Base-by-base conservation (phyloP, 176 grass and related monocot genomes). In the Hordeum vulgare region DNA sequence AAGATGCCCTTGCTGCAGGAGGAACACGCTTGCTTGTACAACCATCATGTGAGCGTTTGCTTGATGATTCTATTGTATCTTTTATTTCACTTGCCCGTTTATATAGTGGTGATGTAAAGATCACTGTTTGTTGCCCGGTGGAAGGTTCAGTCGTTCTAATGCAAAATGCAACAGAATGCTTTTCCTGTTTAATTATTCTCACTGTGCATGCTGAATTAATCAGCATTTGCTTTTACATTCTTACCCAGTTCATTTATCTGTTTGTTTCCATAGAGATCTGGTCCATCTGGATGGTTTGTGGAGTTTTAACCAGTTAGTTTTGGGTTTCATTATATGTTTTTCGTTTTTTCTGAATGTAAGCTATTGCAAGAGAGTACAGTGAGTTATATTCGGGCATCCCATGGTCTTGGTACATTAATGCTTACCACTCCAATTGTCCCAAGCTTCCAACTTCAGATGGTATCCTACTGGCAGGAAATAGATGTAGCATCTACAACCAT, bases 11-110 rank as follows among this genome's bases (percentile, higher is more conserved):
- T 60, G 34, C 75, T 85, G 44, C 92, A 47, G 92, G 89, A 26
- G 92, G 92, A 24, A 94, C 92, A 8, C 89, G 92, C 62, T 87
- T 94, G 51, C 29, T 91, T 61, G 65, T 81, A 66, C 92, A 94
- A 70, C 92, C 92, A 86, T 94, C 92, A 73, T 93, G 91, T 93
- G 75, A 85, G 82, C 24, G 31, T 62, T 81, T 56, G 31, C 67
- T 66, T 76, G 61, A 76, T 76, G 59, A 66, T 84, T 64, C 26
- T 75, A n/a, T 84, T 75, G 44, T 39, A 76, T 47, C 40, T 26
- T 76, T 76, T 26, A 24, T 75, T 64, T 83, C 63, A 66, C 33
- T 28, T 40, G 61, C 60, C 42, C 28, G 28, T 66, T 83, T 36
- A 75, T 61, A 83, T 18, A 10, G 18, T 15, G 12, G 9, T 75